Evolutionary conservation across 257 asterid species (phyloP), one percentile per base, ranked within the genome.

Genomic region (Fraxinus cuspidata): DNA sequence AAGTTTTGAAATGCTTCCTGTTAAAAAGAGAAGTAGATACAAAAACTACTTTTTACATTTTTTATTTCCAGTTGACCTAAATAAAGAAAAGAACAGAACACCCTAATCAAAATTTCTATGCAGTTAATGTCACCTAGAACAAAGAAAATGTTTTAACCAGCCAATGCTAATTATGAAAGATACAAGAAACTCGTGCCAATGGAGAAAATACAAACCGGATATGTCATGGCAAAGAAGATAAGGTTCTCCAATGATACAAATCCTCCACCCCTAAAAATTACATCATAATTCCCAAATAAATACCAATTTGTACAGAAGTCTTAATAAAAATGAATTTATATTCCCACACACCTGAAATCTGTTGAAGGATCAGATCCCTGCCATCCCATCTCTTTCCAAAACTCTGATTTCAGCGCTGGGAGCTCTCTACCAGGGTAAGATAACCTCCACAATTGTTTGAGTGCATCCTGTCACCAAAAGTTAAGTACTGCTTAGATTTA

Each of bases 301-400:
- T 28, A 65, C 68, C 65, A 81, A 16, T 69, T 58, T 16, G 51
- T 29, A 77, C 19, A 27, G 5, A 11, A 5, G 73, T 79, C 66
- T 37, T 38, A 49, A 28, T 38, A 25, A 66, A 42, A 38, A 35
- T n/a, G 76, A 58, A 4, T 38, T 40, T 16, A 28, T 71, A 31
- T 64, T 70, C 80, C 72, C 67, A 71, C 78, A 76, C 75, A 94
- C 98, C 98, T 94, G 93, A 95, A 95, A 87, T 95, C 99, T 75
- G 97, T 93, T 71, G 98, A 91, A 78, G 99, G 99, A 80, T 95
- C 99, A 71, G 92, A 76, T 79, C 98, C 99, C 76, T 95, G 99
- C 99, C 99, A 95, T 10, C 99, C 99, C 99, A 95, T 95, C 25
- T 95, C 99, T 87, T 95, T 95, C 99, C 99, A 95, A 60, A 79